Evolutionary conservation across 345 rosid species (phyloP).

Genomic region (Psidium friedrichsthalianum): DNA sequence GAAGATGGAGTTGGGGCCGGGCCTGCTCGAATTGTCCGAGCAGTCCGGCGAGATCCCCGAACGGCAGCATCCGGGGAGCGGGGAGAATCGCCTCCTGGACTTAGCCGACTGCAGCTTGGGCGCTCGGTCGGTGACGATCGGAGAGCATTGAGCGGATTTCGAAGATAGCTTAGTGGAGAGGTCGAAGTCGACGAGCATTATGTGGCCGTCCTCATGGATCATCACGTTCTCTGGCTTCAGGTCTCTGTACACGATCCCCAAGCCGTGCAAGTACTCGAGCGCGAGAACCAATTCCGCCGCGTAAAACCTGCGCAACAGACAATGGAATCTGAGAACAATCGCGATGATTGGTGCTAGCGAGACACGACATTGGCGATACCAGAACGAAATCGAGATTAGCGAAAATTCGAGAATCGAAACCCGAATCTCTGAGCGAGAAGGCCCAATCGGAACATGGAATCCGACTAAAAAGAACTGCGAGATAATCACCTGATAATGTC

Average conservation of each 20-base stretch:
- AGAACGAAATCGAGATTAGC: not conserved
- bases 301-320: conserved; percentile 39
- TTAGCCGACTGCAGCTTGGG: not conserved
- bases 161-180: conserved; percentile 65
- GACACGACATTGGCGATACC: not conserved
- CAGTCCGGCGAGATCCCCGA: conserved; percentile 31
- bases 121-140: not conserved
- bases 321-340: not conserved
- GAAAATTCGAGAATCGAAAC: not conserved
- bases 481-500: conserved; percentile 48
- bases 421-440: not conserved
- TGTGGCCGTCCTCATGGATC: conserved; percentile 78
- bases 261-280: conserved; percentile 58
- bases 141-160: conserved; percentile 8
- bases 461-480: not conserved
- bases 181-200: conserved; percentile 93
- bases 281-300: conserved; percentile 86
- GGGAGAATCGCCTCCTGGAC: conserved; percentile 3
- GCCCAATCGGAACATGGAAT: not conserved
- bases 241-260: conserved; percentile 76
- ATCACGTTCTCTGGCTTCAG: conserved; percentile 79
- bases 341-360: not conserved
- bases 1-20: not conserved
- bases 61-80: conserved; percentile 25
- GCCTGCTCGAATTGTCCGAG: not conserved